A percentile compares a stretch with the other conserved stretches of the same genome.
Conservation (phyloP, 768 basidiomycete species). For the Myochromella boudieri region DNA sequence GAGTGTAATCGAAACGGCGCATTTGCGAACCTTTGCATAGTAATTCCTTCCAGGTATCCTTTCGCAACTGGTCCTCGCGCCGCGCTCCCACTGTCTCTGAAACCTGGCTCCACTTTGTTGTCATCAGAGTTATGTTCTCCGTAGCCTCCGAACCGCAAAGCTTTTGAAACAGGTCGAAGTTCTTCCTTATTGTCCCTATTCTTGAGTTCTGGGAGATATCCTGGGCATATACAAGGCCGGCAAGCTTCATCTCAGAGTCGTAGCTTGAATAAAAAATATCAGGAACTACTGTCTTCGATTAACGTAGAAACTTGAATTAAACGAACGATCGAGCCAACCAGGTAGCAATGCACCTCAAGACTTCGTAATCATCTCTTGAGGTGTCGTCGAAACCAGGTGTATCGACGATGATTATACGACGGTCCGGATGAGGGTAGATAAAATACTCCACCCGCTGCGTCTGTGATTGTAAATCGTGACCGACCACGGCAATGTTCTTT, state of each 20-base stretch:
- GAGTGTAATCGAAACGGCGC: neutral
- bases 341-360: no score
- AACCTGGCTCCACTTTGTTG: neutral
- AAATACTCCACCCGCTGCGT: neutral
- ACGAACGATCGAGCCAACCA: conserved; percentile 7
- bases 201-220: conserved; percentile 1
- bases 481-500: neutral
- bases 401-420: no score
- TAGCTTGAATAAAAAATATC: neutral
- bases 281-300: neutral
- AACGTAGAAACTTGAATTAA: neutral
- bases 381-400: no score
- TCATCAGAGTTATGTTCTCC: neutral
- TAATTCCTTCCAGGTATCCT: neutral
- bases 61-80: no score
- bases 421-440: no score
- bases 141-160: neutral
- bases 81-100: neutral
- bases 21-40: neutral
- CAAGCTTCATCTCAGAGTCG: neutral
- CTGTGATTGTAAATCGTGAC: neutral
- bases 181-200: neutral
- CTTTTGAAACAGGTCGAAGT: conserved; percentile 4
- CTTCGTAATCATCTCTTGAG: conserved; percentile 19
- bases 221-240: conserved; percentile 7